A percentile compares a stretch with the other conserved stretches of the same genome.
These are phyloP conservation scores for Penicillium bovifimosum DNA, from an alignment of 495 filamentous ascomycete genomes.

Conservation along the genomic window DNA sequence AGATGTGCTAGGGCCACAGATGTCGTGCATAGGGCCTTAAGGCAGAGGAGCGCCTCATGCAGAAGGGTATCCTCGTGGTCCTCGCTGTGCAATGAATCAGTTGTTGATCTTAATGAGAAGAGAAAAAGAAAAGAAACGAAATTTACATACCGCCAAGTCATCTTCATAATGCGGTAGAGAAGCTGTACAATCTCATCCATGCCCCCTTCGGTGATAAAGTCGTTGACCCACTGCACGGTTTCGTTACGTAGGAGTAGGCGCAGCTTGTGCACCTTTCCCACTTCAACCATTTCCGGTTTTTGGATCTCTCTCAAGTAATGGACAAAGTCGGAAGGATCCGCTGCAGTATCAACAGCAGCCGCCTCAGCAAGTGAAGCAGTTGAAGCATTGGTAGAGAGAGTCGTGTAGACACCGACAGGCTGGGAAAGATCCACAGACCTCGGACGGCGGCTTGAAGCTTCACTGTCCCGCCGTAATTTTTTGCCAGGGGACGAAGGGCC, in stretches of 20 bases:
- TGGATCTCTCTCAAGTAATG: conserved; percentile 69
- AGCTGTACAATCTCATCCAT: conserved; percentile 88
- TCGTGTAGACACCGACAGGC: conserved; percentile 43
- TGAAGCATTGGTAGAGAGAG: conserved; percentile 38
- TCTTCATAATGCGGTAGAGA: conserved; percentile 81
- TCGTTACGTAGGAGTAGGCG: conserved; percentile 87
- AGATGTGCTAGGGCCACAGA: conserved; percentile 75
- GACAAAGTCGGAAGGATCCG: conserved; percentile 73
- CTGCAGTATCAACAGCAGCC: conserved; percentile 41
- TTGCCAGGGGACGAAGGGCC: conserved; percentile 54
- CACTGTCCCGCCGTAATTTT: conserved; percentile 45
- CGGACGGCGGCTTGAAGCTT: conserved; percentile 35
- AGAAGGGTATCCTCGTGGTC: conserved; percentile 93
- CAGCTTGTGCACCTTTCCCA: conserved; percentile 91
- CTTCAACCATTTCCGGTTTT: conserved; percentile 76
- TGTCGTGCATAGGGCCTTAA: conserved; percentile 93
- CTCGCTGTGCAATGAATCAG: conserved; percentile 55
- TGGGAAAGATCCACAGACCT: conserved; percentile 40
- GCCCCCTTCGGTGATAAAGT: conserved; percentile 80
- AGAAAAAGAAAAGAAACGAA: no score
- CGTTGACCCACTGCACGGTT: conserved; percentile 89
- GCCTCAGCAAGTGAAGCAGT: conserved; percentile 40
- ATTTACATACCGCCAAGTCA: conserved; percentile 84
- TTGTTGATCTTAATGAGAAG: background rate
- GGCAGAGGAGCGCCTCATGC: conserved; percentile 86